Base-by-base conservation (phyloP, 164 flowering plant genomes). In the Stephania cephalantha region DNA sequence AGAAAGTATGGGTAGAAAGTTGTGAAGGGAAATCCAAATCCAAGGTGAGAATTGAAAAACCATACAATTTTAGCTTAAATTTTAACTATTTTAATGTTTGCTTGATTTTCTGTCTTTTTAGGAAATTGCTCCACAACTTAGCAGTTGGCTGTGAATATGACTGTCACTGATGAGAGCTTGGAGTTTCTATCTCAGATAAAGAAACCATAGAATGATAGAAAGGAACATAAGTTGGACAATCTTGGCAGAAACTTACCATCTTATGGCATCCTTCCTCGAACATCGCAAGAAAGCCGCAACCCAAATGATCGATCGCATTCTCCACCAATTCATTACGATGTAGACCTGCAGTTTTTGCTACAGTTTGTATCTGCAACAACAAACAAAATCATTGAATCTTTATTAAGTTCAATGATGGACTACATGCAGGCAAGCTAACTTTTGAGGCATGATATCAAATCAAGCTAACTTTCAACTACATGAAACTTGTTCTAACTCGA, bases 1-100 rank as follows among this genome's bases (percentile, higher is more conserved):
- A 86, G 97, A 68, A 94, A 94, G 78, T 94, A 94, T 81, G 98
- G 98, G 6, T 95, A 94, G 84, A 94, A 94, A 87, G 95, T 94
- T 0, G 98, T 94, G 2, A 91, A 91, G 77, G 98, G 97, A 68
- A 92, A 93, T 74, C 98, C 95, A 2, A 93, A 93, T 79, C 95
- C 98, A 70, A 89, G 98, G 97, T 89, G 75, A 75, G 78, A 48
- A 48, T 10, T 48, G 10, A 48, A 6, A 4, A 64, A 63, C 29
- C 55, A 44, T 73, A 13, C 20, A 15, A 3, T 18, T 6, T 29
- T 4, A 46, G n/a, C 35, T 64, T n/a, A 45, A 58, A 42, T 20
- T n/a, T n/a, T n/a, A n/a, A n/a, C n/a, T n/a, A n/a, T n/a, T n/a
- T n/a, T n/a, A n/a, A n/a, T n/a, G n/a, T n/a, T n/a, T n/a, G n/a